Percentiles rank a stretch among this genome's conserved stretches.
These are phyloP conservation scores for Coemansia sp. DNA, from an alignment of 192 early-diverging fungal genomes.

Conservation along the genomic window DNA sequence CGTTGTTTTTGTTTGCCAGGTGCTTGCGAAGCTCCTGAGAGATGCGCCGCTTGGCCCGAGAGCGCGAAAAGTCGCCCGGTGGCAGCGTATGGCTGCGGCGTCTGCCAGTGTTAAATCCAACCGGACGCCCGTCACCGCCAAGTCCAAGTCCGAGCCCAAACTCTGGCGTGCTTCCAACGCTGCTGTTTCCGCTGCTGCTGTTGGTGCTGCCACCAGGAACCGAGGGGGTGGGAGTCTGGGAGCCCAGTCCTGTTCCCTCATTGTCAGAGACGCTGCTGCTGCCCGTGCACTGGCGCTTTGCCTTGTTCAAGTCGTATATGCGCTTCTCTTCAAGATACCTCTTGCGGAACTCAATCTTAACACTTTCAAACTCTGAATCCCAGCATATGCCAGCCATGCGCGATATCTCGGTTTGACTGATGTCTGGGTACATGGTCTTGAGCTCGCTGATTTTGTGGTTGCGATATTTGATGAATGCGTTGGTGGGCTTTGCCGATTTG, in stretches of 20 bases:
- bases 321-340: slow-evolving; percentile 47
- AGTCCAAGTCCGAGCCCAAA: slow-evolving; percentile 18
- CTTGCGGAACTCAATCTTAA: slow-evolving; percentile 36
- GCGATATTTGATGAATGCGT: slow-evolving; percentile 55
- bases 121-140: slow-evolving; percentile 22
- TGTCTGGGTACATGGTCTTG: slow-evolving; percentile 40
- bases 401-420: slow-evolving; percentile 54
- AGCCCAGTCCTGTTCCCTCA: neutral
- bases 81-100: slow-evolving; percentile 55
- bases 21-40: slow-evolving; percentile 55
- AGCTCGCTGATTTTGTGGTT: slow-evolving; percentile 51
- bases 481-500: slow-evolving; percentile 45
- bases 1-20: slow-evolving; percentile 45
- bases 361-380: slow-evolving; percentile 34
- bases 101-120: slow-evolving; percentile 35
- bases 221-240: neutral
- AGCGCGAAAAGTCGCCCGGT: slow-evolving; percentile 31
- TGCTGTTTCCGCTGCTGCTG: neutral
- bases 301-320: slow-evolving; percentile 56
- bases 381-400: slow-evolving; percentile 53
- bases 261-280: slow-evolving; percentile 31
- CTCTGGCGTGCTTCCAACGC: slow-evolving; percentile 1
- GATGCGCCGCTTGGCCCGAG: slow-evolving; percentile 47
- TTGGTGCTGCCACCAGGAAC: slow-evolving; percentile 16
- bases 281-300: slow-evolving; percentile 30